phyloP scores from a whole-genome alignment of 1,284 basidiomycete genomes.

The Vanrija pseudolonga region DNA sequence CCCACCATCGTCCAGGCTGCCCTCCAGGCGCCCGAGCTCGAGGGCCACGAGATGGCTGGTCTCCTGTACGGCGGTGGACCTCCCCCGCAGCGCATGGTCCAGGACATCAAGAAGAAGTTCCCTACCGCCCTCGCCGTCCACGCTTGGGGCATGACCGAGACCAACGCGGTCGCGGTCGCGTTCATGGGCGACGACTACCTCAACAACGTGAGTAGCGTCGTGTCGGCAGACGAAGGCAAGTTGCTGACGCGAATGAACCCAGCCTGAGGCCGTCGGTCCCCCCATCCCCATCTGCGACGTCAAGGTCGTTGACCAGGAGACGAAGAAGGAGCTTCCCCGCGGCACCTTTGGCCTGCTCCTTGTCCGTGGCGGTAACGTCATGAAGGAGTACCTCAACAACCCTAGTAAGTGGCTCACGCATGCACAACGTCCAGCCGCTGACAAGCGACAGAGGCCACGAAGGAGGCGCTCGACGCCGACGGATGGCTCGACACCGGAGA shows the following conservation, averaged over 20 bases:
- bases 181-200: slow-evolving; percentile 39
- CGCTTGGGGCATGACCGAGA: slow-evolving; percentile 45
- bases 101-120: slow-evolving; percentile 24
- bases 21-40: slow-evolving; percentile 23
- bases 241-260: no score
- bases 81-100: slow-evolving; percentile 27
- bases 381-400: slow-evolving; percentile 35
- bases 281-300: slow-evolving; percentile 36
- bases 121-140: slow-evolving; percentile 30
- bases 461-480: slow-evolving; percentile 19
- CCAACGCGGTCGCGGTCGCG: slow-evolving; percentile 37
- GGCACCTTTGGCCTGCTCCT: slow-evolving; percentile 33
- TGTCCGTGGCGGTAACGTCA: slow-evolving; percentile 38
- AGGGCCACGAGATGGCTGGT: slow-evolving; percentile 24
- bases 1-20: slow-evolving; percentile 33
- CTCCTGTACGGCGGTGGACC: slow-evolving; percentile 41
- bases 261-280: slow-evolving; percentile 17
- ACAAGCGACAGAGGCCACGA: slow-evolving; percentile 3
- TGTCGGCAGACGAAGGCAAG: background rate
- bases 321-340: slow-evolving; percentile 15
- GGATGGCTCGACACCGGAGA: slow-evolving; percentile 47
- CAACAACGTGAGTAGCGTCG: slow-evolving; percentile 5
- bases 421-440: no score
- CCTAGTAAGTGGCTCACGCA: background rate
- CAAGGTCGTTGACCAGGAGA: slow-evolving; percentile 36